Base-by-base conservation (phyloP, 257 asterid genomes). In the Anisodus tanguticus region DNA sequence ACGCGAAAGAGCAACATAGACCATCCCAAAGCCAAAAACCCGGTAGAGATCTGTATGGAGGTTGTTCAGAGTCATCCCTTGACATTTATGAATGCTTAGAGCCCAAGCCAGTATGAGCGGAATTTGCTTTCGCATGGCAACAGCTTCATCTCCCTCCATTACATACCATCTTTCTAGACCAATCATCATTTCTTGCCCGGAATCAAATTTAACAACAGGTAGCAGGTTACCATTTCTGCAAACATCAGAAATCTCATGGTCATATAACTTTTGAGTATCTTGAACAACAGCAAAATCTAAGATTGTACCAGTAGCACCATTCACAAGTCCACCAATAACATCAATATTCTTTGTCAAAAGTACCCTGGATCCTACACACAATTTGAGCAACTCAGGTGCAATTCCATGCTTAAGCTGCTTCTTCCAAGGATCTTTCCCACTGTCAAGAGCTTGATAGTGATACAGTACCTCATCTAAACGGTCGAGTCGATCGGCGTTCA, bases 21-120 rank as follows among this genome's bases (percentile, higher is more conserved):
- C 98, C 98, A 95, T 95, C 66, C 97, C 98, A 81, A 51, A 88
- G 85, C 87, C 97, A 80, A 95, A 92, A 87, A 89, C 94, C 22
- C 91, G 88, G 4, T 87, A 82, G 11, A 92, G 87, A 83, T 93
- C 90, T 9, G 97, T 91, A 83, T 89, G 89, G 53, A 95, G 92
- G 85, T 89, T 89, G 71, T 92, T 92, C 5, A 95, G 83, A 79
- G 93, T 91, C 97, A 95, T 93, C 55, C 98, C 98, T 58, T 92
- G 97, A 84, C 95, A 93, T 85, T 93, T 93, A 87, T 93, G 98
- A 84, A 95, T 90, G 87, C 98, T 95, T 58, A 95, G 66, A 85
- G 97, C 97, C 98, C 97, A 95, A n/a, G 98, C 88, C 79, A 95
- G 86, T 53, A 93, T 88, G 64, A 95, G 90, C 19, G 98, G 98